Base-by-base conservation (phyloP, 2,329 filamentous ascomycete species). In the Cercospora sp. region DNA sequence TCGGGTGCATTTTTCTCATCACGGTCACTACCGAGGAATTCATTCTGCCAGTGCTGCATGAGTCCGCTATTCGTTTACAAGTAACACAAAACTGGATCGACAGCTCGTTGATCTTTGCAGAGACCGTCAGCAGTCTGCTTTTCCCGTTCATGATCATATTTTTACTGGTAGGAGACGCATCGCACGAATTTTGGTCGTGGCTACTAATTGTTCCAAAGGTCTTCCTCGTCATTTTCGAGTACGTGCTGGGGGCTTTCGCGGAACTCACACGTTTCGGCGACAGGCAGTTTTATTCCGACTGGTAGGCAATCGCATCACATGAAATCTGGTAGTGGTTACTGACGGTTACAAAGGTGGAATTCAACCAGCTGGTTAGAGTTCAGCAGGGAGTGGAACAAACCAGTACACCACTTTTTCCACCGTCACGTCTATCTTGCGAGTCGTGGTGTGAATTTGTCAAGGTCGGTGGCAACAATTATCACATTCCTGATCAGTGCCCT, bases 111-210 rank as follows among this genome's bases (percentile, higher is more conserved):
- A 89, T 97, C 72, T 85, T 99, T 26, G 88, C 91, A 30, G 95
- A 98, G 83, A 93, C 91, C 13, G 94, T 97, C 77, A 94, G 91
- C 66, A 89, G 92, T 84, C 88, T 99, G 18, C 86, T 99, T 24
- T 98, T 97, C 81, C 95, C 95, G 3, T 99, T 98, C 80, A 97
- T 97, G 92, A 86, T 98, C 69, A 97, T 90, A 3, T 96, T 98
- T 79, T 84, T 98, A 4, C 88, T 98, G 59, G 94, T 43, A n/a
- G 16, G 16, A n/a, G 16, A 43, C 37, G 37, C 37, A 43, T 43
- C 37, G 37, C 37, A 43, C n/a, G 37, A 43, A 43, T n/a, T n/a
- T 9, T 43, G 16, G 37, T 43, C 37, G 16, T 43, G 5, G 6
- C 8, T 43, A 43, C 37, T 43, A 16, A 43, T 43, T 43, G 16